A percentile compares a stretch with the other conserved stretches of the same genome.
Conservation (phyloP, 352 stramenopile species). For the Pythium inflatum region DNA sequence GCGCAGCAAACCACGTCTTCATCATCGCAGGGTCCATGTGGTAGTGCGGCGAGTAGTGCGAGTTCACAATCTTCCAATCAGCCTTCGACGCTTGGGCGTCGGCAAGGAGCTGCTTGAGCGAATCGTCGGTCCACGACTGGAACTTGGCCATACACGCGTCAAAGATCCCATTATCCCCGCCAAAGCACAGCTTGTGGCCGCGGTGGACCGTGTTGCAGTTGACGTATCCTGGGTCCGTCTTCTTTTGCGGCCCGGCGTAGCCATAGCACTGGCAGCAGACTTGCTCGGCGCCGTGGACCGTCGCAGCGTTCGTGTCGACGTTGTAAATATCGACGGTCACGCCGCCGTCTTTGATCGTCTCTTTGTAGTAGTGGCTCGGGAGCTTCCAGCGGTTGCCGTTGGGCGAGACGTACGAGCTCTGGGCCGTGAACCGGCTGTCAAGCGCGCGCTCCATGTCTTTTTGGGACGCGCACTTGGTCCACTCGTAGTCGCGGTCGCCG, state of each 20-base stretch:
- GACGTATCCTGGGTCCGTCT: slow-evolving; percentile 28
- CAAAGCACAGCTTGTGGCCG: slow-evolving; percentile 56
- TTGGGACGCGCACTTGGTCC: slow-evolving; percentile 46
- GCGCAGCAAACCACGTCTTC: slow-evolving; percentile 64
- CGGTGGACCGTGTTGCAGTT: slow-evolving; percentile 56
- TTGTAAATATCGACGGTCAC: slow-evolving; percentile 77
- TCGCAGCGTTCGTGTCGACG: slow-evolving; percentile 70
- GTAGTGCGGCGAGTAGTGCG: slow-evolving; percentile 78
- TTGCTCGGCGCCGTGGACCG: slow-evolving; percentile 64
- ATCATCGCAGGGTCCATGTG: slow-evolving; percentile 65
- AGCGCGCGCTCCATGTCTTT: slow-evolving; percentile 56
- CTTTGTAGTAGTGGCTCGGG: slow-evolving; percentile 73
- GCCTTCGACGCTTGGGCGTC: slow-evolving; percentile 64
- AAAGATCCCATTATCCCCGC: slow-evolving; percentile 59
- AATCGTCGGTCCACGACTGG: slow-evolving; percentile 71
- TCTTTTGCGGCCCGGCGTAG: slow-evolving; percentile 43
- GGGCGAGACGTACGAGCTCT: slow-evolving; percentile 68
- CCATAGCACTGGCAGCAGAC: slow-evolving; percentile 88
- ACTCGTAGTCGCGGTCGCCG: slow-evolving; percentile 43
- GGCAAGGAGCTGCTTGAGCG: slow-evolving; percentile 53
- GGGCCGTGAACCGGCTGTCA: slow-evolving; percentile 59
- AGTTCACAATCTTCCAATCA: slow-evolving; percentile 88
- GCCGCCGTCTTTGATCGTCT: slow-evolving; percentile 51
- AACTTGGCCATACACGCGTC: slow-evolving; percentile 69
- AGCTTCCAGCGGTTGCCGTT: slow-evolving; percentile 78